Evolutionary conservation across 345 rosid species (phyloP).

Genomic region (Microthlaspi erraticum): DNA sequence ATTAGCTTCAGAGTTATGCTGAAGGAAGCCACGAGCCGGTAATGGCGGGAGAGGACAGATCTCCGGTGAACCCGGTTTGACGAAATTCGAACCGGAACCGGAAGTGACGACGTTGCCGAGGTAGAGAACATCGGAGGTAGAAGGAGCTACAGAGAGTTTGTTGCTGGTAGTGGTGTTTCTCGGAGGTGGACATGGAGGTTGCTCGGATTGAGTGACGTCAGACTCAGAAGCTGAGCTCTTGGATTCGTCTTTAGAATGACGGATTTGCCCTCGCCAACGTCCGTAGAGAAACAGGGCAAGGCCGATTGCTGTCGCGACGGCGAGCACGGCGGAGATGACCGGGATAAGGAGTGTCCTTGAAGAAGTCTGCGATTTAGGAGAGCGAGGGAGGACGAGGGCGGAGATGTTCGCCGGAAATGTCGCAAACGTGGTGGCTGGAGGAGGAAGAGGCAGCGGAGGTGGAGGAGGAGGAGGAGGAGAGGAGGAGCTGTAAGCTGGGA

Average conservation of each 20-base stretch:
- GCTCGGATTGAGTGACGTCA: conserved; percentile 33
- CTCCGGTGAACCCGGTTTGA: conserved; percentile 85
- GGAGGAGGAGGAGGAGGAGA: conserved; percentile 31
- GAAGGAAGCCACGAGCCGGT: conserved; percentile 54
- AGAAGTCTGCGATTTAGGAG: conserved; percentile 49
- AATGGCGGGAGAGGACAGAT: conserved; percentile 91
- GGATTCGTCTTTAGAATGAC: conserved; percentile 43
- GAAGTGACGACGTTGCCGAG: conserved; percentile 65
- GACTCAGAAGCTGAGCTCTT: conserved; percentile 50
- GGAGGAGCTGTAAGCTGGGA: conserved; percentile 39
- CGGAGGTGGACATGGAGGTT: conserved; percentile 38
- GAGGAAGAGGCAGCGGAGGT: conserved; percentile 55
- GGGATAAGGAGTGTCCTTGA: conserved; percentile 58
- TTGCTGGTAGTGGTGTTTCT: conserved; percentile 36
- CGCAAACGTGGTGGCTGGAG: conserved; percentile 64
- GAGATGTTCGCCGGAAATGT: conserved; percentile 96
- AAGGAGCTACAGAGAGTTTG: conserved; percentile 56
- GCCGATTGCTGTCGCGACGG: conserved; percentile 47
- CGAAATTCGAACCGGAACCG: conserved; percentile 50
- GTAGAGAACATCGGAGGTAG: conserved; percentile 77
- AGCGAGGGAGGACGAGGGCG: conserved; percentile 75
- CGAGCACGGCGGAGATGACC: conserved; percentile 55
- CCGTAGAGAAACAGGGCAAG: conserved; percentile 49
- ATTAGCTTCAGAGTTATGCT: conserved; percentile 52
- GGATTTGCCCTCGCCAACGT: conserved; percentile 51